Conservation (phyloP, 2,329 filamentous ascomycete species). For the Biscogniauxia marginata region DNA sequence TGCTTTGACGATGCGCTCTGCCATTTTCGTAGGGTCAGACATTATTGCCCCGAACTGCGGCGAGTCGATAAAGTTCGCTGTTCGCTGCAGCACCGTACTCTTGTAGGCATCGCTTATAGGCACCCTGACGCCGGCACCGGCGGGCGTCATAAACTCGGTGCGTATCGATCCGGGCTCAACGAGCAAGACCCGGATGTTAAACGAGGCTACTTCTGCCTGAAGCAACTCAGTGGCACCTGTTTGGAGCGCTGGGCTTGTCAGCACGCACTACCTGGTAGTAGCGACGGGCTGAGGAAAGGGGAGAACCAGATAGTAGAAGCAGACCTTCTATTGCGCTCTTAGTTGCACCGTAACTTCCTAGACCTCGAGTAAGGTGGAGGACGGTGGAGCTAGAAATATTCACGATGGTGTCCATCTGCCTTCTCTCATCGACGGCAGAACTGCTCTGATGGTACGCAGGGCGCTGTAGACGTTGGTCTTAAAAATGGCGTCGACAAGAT, state of each 20-base stretch:
- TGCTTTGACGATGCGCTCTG: constrained; percentile 23
- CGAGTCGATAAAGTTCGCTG: constrained; percentile 2
- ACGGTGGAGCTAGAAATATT: constrained; percentile 25
- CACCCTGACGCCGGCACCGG: constrained; percentile 14
- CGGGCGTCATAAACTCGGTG: constrained; percentile 20
- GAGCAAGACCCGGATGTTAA: constrained; percentile 26
- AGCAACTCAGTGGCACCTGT: constrained; percentile 24
- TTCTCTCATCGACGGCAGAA: constrained; percentile 28
- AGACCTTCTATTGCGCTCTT: constrained; percentile 27
- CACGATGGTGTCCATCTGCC: constrained; percentile 28
- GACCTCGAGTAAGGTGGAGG: constrained; percentile 11
- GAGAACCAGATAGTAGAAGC: not conserved
- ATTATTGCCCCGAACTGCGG: constrained; percentile 1
- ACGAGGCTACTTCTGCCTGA: constrained; percentile 21
- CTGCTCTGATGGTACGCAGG: constrained; percentile 24
- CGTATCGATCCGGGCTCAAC: constrained; percentile 22
- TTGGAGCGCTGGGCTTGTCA: no score
- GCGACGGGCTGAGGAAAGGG: not conserved
- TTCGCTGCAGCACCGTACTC: constrained; percentile 14
- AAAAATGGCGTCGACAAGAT: constrained; percentile 22
- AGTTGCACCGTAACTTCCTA: constrained; percentile 24
- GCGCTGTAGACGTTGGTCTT: constrained; percentile 26
- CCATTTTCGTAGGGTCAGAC: constrained; percentile 12
- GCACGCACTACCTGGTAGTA: not conserved
- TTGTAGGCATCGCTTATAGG: constrained; percentile 20